Percentiles rank a stretch among this genome's conserved stretches.
These are phyloP conservation scores for Metarhizium humberi DNA, from an alignment of 2,329 filamentous ascomycete genomes.

Conservation along the genomic window DNA sequence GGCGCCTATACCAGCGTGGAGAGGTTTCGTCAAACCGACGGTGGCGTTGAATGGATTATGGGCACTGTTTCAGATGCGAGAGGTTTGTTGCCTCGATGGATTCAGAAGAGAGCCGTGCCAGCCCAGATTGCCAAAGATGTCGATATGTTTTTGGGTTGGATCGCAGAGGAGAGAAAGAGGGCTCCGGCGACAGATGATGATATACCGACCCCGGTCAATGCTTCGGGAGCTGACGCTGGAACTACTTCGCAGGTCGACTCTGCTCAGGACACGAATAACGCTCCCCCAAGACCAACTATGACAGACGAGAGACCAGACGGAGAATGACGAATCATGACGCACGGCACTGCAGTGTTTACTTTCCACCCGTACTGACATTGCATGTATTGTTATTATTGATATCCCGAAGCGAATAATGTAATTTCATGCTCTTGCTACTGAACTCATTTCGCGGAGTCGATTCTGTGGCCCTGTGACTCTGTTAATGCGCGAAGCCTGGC, in stretches of 20 bases:
- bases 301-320: too few relatives aligned
- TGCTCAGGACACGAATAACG: background rate
- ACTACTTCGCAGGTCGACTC: background rate
- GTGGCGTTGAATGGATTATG: conserved; percentile 66
- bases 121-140: conserved; percentile 62
- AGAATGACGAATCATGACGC: too few relatives aligned
- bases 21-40: conserved; percentile 37
- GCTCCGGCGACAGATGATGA: background rate
- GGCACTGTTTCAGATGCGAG: conserved; percentile 63
- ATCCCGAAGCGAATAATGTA: background rate
- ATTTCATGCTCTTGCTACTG: background rate
- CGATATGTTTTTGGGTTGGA: conserved; percentile 56
- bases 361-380: too few relatives aligned
- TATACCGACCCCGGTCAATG: background rate
- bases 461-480: background rate
- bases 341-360: too few relatives aligned
- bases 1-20: conserved; percentile 60
- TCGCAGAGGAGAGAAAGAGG: conserved; percentile 33
- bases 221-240: background rate
- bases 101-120: conserved; percentile 56
- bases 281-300: too few relatives aligned
- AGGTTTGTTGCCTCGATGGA: conserved; percentile 54
- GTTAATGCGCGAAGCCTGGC: background rate
- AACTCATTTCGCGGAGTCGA: background rate
- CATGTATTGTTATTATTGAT: background rate